phyloP scores from a whole-genome alignment of 1,139 yeast genomes.

The Pichia sp. region DNA sequence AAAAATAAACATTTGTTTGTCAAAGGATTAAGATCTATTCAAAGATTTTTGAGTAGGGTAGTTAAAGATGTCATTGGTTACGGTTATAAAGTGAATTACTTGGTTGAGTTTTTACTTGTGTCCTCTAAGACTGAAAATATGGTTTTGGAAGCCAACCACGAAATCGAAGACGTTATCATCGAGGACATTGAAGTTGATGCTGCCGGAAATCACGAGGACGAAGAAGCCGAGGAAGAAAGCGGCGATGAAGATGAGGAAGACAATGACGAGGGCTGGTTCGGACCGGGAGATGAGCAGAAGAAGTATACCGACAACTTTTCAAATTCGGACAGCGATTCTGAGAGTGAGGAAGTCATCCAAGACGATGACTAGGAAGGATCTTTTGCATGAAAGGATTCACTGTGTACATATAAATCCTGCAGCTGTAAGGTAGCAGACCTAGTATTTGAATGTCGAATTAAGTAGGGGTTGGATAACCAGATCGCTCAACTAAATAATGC shows the following conservation, averaged over 20 bases:
- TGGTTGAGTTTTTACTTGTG: slow-evolving; percentile 25
- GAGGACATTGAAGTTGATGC: slow-evolving; percentile 31
- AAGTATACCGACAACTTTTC: slow-evolving; percentile 26
- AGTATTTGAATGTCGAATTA: too few species aligned
- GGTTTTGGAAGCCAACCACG: slow-evolving; percentile 14
- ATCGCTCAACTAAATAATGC: too few species aligned
- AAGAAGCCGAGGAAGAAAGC: slow-evolving; percentile 30
- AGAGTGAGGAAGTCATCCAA: slow-evolving; percentile 15
- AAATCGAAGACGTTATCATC: slow-evolving; percentile 22
- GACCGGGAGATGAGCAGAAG: slow-evolving; percentile 34
- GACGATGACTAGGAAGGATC: not conserved
- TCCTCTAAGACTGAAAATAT: slow-evolving; percentile 15
- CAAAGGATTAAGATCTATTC: slow-evolving; percentile 65
- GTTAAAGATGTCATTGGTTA: slow-evolving; percentile 65
- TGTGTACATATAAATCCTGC: too few species aligned
- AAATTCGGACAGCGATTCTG: slow-evolving; percentile 16
- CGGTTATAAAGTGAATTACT: slow-evolving; percentile 23
- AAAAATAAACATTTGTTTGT: slow-evolving; percentile 60
- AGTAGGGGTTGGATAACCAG: too few species aligned
- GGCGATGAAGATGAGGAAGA: slow-evolving; percentile 30
- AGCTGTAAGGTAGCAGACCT: too few species aligned
- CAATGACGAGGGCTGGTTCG: slow-evolving; percentile 38
- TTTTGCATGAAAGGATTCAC: not conserved
- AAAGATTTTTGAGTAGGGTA: slow-evolving; percentile 66
- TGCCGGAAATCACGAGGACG: slow-evolving; percentile 22